Evolutionary conservation across 345 rosid species (phyloP).

Genomic region (Brassica juncea): DNA sequence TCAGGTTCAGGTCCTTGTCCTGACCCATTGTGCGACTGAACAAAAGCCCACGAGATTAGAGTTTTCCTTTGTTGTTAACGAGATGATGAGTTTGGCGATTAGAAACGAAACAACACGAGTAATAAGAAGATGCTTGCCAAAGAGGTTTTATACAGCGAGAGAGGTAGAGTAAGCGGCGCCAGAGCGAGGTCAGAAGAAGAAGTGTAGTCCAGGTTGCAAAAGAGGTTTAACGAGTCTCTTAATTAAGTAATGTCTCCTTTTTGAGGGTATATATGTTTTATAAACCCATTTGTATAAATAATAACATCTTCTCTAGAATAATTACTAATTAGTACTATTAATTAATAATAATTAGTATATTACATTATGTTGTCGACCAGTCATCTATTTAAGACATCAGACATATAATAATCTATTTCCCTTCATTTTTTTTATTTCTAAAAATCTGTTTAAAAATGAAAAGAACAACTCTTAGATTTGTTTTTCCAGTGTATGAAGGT

Average conservation of each 20-base stretch:
- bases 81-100: not conserved
- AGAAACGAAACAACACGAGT: not conserved
- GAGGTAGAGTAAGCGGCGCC: constrained; percentile 20
- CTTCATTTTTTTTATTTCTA: too few species aligned
- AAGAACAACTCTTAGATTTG: too few species aligned
- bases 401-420: too few species aligned
- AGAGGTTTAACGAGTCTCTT: constrained; percentile 21
- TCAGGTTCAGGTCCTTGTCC: constrained; percentile 13
- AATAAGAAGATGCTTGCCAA: not conserved
- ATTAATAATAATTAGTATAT: too few species aligned
- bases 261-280: not conserved
- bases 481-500: too few species aligned
- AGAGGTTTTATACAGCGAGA: not conserved
- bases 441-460: too few species aligned
- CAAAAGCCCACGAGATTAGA: not conserved
- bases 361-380: too few species aligned
- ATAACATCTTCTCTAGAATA: too few species aligned
- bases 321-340: too few species aligned
- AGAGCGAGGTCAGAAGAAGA: constrained; percentile 11
- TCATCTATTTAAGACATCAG: too few species aligned
- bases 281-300: not conserved
- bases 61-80: not conserved
- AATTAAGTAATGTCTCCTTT: not conserved
- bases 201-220: not conserved
- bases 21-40: constrained; percentile 16